phyloP scores from a whole-genome alignment of 257 asterid species.

The Solanum paucissectum region DNA sequence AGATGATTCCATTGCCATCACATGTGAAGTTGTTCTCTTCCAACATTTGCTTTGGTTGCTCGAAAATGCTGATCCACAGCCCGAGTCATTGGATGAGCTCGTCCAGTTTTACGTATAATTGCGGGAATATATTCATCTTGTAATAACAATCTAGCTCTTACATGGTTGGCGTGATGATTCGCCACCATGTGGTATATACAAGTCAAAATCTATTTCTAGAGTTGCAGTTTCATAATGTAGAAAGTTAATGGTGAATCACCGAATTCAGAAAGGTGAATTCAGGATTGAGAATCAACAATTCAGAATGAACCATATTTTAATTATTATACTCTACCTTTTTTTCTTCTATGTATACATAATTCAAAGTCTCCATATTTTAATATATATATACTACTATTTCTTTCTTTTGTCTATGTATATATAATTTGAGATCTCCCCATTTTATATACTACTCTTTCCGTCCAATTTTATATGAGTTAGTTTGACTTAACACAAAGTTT shows the following conservation, averaged over 20 bases:
- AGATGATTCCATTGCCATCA: background rate
- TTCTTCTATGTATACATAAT: background rate
- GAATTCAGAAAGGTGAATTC: too few species aligned
- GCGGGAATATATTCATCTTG: background rate
- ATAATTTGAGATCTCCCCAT: too few species aligned
- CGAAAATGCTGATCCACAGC: background rate
- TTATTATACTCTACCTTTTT: background rate
- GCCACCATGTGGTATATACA: background rate
- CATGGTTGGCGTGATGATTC: background rate
- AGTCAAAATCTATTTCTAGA: background rate
- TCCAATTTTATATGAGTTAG: too few species aligned
- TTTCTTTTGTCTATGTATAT: too few species aligned
- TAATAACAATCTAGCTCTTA: background rate
- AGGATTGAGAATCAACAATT: background rate
- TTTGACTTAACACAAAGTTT: too few species aligned
- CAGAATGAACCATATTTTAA: background rate
- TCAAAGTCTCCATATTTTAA: background rate
- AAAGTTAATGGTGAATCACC: background rate
- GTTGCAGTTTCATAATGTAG: too few species aligned
- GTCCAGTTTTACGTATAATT: background rate
- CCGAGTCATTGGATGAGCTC: background rate
- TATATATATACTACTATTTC: background rate
- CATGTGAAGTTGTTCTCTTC: background rate
- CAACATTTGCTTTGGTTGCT: background rate
- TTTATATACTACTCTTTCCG: too few species aligned